A percentile compares a stretch with the other conserved stretches of the same genome.
Evolutionary conservation across 2,329 filamentous ascomycete species (phyloP).

Genomic region (Aureobasidium sp.): DNA sequence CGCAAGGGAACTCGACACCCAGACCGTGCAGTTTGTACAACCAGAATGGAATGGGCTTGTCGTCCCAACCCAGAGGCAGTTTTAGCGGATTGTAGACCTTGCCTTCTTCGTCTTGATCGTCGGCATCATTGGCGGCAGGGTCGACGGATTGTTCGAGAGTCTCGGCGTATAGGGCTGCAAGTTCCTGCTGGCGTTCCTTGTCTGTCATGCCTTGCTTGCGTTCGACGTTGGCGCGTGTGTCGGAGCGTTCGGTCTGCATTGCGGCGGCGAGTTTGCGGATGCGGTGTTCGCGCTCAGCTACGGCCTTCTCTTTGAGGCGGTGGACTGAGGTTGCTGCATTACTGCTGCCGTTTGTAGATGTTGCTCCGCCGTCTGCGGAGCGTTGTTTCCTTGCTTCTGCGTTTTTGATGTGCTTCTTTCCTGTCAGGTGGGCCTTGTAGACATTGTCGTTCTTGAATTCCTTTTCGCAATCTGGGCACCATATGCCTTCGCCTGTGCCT

Average conservation of each 20-base stretch:
- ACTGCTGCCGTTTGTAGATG: slow-evolving; percentile 18
- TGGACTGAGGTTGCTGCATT: slow-evolving; percentile 19
- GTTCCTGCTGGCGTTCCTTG: slow-evolving; percentile 85
- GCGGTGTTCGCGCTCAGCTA: slow-evolving; percentile 82
- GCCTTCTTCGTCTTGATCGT: slow-evolving; percentile 59
- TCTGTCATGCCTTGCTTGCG: slow-evolving; percentile 97
- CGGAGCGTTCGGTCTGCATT: slow-evolving; percentile 80
- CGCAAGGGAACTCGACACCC: slow-evolving; percentile 89
- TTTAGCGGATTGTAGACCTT: slow-evolving; percentile 97
- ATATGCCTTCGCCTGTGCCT: slow-evolving; percentile 62
- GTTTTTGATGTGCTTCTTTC: slow-evolving; percentile 88
- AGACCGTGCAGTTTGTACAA: slow-evolving; percentile 94
- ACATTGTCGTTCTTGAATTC: slow-evolving; percentile 95
- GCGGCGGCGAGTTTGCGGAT: slow-evolving; percentile 71
- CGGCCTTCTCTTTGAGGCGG: slow-evolving; percentile 75
- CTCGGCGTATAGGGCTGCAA: slow-evolving; percentile 74
- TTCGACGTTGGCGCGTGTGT: slow-evolving; percentile 91
- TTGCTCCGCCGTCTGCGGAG: slow-evolving; percentile 22
- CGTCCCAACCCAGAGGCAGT: slow-evolving; percentile 92
- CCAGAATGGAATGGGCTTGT: slow-evolving; percentile 98
- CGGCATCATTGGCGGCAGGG: slow-evolving; percentile 48
- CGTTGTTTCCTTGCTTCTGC: slow-evolving; percentile 55
- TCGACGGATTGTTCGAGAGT: slow-evolving; percentile 20
- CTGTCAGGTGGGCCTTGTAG: slow-evolving; percentile 79
- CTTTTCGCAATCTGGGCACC: slow-evolving; percentile 88